Evolutionary conservation across 495 filamentous ascomycete species (phyloP).

Genomic region (Rusavskia elegans): DNA sequence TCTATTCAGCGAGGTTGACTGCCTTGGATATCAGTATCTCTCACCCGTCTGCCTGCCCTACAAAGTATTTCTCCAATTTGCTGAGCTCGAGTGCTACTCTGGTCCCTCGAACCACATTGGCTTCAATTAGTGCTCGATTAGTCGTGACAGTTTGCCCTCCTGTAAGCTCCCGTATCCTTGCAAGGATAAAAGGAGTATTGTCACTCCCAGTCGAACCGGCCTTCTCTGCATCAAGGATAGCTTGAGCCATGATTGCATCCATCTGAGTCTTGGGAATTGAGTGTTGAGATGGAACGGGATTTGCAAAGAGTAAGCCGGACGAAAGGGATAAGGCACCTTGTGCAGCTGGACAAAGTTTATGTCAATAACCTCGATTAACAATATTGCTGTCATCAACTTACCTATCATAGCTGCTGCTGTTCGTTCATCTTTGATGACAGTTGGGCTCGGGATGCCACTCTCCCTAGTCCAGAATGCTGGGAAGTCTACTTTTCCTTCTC

Average conservation of each 20-base stretch:
- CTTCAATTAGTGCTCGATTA: constrained; percentile 62
- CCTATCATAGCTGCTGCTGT: constrained; percentile 79
- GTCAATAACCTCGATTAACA: background rate
- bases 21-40: background rate
- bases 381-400: constrained; percentile 22
- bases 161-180: constrained; percentile 67
- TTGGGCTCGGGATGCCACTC: constrained; percentile 65
- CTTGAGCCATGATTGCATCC: constrained; percentile 53
- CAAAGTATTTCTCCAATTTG: constrained; percentile 15
- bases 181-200: constrained; percentile 80
- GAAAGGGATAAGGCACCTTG: constrained; percentile 46
- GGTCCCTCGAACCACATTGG: constrained; percentile 67
- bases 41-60: background rate
- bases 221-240: constrained; percentile 53
- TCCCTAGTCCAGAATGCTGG: constrained; percentile 84
- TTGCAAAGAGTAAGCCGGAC: constrained; percentile 71
- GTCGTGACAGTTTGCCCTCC: constrained; percentile 52
- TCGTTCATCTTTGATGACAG: constrained; percentile 50
- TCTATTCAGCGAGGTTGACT: background rate
- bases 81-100: constrained; percentile 63
- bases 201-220: constrained; percentile 55
- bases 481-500: constrained; percentile 52
- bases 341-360: constrained; percentile 25
- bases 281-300: constrained; percentile 60
- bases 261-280: constrained; percentile 61